These are phyloP conservation scores for Rossbeevera mucosa DNA, from an alignment of 768 basidiomycete genomes.

Conservation along the genomic window DNA sequence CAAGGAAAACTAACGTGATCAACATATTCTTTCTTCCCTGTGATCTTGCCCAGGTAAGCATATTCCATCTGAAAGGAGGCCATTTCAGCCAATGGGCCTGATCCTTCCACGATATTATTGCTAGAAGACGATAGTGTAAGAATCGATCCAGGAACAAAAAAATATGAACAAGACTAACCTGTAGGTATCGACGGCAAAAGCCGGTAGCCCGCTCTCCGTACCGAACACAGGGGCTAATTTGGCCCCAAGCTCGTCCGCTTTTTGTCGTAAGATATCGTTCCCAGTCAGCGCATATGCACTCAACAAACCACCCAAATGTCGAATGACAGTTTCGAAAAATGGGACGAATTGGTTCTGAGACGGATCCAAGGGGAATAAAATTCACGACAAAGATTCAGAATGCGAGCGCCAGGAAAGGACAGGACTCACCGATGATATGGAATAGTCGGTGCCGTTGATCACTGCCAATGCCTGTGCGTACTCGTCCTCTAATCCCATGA, in stretches of 20 bases:
- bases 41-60: conserved; percentile 75
- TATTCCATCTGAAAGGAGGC: conserved; percentile 81
- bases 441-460: conserved; percentile 47
- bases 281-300: conserved; percentile 75
- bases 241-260: conserved; percentile 72
- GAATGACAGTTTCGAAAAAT: conserved; percentile 83
- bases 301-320: conserved; percentile 83
- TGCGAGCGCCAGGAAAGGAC: conserved; percentile 7
- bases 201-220: conserved; percentile 65
- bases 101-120: not conserved
- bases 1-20: conserved; percentile 40
- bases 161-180: conserved; percentile 36
- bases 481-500: conserved; percentile 74
- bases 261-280: conserved; percentile 55
- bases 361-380: not conserved
- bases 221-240: conserved; percentile 68
- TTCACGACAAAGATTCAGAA: conserved; percentile 25
- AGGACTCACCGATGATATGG: conserved; percentile 36
- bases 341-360: conserved; percentile 36
- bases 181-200: conserved; percentile 61
- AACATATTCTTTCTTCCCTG: conserved; percentile 62
- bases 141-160: not conserved
- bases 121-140: not conserved
- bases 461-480: conserved; percentile 58
- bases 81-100: conserved; percentile 66